phyloP scores from a whole-genome alignment of 1,139 yeast genomes.

The Pichia sp. region DNA sequence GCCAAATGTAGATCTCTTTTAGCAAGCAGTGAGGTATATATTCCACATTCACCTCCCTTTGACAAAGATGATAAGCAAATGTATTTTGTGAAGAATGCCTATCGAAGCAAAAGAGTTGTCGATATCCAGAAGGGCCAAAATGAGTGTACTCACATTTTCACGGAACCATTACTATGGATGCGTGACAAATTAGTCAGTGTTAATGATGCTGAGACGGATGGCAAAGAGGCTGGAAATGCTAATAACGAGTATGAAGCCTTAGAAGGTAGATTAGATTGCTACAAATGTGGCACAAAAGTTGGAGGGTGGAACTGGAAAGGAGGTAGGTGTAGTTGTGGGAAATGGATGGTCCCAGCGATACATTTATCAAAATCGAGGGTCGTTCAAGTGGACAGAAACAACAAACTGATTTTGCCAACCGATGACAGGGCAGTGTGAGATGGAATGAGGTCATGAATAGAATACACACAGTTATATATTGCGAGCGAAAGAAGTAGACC shows the following conservation, averaged over 20 bases:
- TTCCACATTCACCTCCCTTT: constrained; percentile 59
- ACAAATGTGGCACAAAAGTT: constrained; percentile 74
- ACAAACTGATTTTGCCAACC: constrained; percentile 17
- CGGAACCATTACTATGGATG: constrained; percentile 94
- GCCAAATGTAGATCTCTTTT: constrained; percentile 63
- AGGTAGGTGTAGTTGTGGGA: constrained; percentile 88
- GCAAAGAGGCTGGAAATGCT: not conserved
- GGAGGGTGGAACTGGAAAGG: constrained; percentile 98
- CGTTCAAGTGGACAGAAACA: constrained; percentile 36
- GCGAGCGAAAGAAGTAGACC: no score
- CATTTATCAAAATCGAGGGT: constrained; percentile 78
- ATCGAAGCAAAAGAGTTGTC: constrained; percentile 54
- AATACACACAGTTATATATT: no score
- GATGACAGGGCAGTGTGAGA: constrained; percentile 18
- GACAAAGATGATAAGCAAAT: constrained; percentile 55
- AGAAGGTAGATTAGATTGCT: constrained; percentile 85
- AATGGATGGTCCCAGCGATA: constrained; percentile 93
- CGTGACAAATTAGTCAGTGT: constrained; percentile 64
- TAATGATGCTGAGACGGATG: constrained; percentile 47
- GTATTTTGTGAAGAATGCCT: constrained; percentile 58
- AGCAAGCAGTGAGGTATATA: constrained; percentile 45
- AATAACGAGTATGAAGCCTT: constrained; percentile 37
- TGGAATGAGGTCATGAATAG: no score
- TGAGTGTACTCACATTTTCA: constrained; percentile 77
- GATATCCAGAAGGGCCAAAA: constrained; percentile 52